Base-by-base conservation (phyloP, 2,329 filamentous ascomycete species). In the Ilyonectria mors-panacis region DNA sequence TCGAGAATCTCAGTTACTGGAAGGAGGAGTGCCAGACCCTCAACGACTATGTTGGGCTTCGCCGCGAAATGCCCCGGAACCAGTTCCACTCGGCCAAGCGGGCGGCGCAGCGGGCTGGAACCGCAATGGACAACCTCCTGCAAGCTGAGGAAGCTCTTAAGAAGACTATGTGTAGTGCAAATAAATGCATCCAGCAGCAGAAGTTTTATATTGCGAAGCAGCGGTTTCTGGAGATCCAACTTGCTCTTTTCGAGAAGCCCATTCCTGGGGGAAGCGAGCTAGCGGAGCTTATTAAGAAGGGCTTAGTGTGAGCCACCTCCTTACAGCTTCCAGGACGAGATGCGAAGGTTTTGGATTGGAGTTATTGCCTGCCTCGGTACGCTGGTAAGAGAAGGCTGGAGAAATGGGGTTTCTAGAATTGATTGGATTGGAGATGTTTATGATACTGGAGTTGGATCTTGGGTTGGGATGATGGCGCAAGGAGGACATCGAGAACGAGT, bases 41-140 rank as follows among this genome's bases (percentile, higher is more conserved):
- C 17, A 69, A 75, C 48, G 59, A 67, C 44, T 76, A 65, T 33
- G 71, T 61, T 13, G 73, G 73, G 1, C n/a, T 66, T 10, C 70
- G 67, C 19, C 51, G 61, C 5, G 17, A n/a, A 1, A 57, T 73
- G 19, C 0, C 13, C 12, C 13, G 28, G 0, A 37, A 51, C 4
- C 57, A 66, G 19, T 67, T 66, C 59, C 19, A 58, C 6, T 10
- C 48, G 12, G 57, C 59, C 15, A 64, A 70, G 17, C 59, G 56
- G 3, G 69, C 70, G 5, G 50, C 65, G 15, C 69, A 72, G 61
- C 66, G 69, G 23, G 39, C 59, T 5, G 63, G 64, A 4, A 65
- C 59, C 4, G 63, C 69, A 5, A 72, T 73, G 67, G 19, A 33
- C 0, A 37, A 30, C 5, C 13, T 69, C 4, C 8, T 68, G 19